These are phyloP conservation scores for Pachysandra terminalis DNA, from an alignment of 164 flowering plant genomes.

Conservation along the genomic window DNA sequence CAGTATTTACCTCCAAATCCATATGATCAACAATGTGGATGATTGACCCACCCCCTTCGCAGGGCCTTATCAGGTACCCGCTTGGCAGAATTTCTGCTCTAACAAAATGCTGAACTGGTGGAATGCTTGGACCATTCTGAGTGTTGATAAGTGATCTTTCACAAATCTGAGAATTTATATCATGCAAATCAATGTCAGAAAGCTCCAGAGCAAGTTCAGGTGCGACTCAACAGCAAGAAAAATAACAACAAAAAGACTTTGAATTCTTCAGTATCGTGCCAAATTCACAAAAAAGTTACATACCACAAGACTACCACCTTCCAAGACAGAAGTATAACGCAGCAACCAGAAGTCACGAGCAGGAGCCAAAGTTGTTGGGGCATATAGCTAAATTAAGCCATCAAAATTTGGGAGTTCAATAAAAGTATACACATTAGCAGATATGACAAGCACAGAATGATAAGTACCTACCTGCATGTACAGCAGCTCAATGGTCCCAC, in stretches of 20 bases:
- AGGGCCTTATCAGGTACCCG: conserved; percentile 74
- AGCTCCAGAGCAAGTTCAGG: not conserved
- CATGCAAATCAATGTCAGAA: not conserved
- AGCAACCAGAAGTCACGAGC: conserved; percentile 82
- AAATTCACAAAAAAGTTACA: conserved; percentile 2
- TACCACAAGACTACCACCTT: conserved; percentile 84
- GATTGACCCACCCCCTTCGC: conserved; percentile 82
- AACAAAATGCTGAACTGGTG: conserved; percentile 56
- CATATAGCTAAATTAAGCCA: conserved; percentile 46
- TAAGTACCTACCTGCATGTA: conserved; percentile 61
- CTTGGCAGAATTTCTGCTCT: conserved; percentile 79
- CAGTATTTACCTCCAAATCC: conserved; percentile 52
- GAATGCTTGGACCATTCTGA: conserved; percentile 66
- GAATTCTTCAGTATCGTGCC: not conserved
- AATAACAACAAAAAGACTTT: not conserved
- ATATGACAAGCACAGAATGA: no score
- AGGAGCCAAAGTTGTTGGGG: conserved; percentile 73
- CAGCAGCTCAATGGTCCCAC: conserved; percentile 69
- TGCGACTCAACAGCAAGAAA: not conserved
- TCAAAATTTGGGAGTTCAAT: not conserved
- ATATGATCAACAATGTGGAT: conserved; percentile 78
- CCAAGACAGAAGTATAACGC: conserved; percentile 64
- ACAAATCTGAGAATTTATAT: conserved; percentile 37
- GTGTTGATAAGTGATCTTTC: conserved; percentile 71
- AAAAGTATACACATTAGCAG: not conserved